Conservation (phyloP, 1,284 basidiomycete genomes). For the Trichosporon faecale region DNA sequence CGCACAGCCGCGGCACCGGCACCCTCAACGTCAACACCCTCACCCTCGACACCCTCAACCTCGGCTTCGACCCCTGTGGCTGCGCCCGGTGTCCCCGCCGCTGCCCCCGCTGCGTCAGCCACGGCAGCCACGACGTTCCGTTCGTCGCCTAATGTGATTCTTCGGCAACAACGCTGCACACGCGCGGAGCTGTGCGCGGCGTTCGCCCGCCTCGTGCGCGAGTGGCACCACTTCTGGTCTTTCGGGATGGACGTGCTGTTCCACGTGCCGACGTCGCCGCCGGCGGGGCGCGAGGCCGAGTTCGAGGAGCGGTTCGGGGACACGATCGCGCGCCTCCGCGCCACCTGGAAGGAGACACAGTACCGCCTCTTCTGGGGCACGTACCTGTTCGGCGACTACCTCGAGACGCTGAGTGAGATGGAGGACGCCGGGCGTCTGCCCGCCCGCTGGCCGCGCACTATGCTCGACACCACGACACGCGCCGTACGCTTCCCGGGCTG, state of each 20-base stretch:
- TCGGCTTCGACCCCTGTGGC: background rate
- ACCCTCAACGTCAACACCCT: background rate
- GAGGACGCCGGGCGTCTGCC: background rate
- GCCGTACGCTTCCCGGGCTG: background rate
- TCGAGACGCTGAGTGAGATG: background rate
- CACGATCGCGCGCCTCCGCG: background rate
- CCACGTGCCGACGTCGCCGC: background rate
- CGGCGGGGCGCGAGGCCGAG: background rate
- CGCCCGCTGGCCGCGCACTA: background rate
- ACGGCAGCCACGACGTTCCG: background rate
- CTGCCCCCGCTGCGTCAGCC: background rate
- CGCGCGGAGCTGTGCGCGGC: background rate
- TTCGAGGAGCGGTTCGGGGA: background rate
- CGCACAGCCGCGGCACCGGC: background rate
- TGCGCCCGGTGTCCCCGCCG: background rate
- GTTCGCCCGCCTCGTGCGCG: background rate
- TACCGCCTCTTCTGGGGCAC: conserved; percentile 3
- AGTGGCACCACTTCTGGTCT: background rate
- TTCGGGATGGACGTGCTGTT: background rate
- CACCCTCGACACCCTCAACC: background rate
- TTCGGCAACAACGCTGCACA: background rate
- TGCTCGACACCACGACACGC: background rate
- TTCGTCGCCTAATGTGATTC: too few relatives aligned
- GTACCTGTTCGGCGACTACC: conserved; percentile 2
- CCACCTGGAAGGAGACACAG: background rate